Evolutionary conservation across 208 protist species (phyloP).

Genomic region (Leishmania tarentolae): DNA sequence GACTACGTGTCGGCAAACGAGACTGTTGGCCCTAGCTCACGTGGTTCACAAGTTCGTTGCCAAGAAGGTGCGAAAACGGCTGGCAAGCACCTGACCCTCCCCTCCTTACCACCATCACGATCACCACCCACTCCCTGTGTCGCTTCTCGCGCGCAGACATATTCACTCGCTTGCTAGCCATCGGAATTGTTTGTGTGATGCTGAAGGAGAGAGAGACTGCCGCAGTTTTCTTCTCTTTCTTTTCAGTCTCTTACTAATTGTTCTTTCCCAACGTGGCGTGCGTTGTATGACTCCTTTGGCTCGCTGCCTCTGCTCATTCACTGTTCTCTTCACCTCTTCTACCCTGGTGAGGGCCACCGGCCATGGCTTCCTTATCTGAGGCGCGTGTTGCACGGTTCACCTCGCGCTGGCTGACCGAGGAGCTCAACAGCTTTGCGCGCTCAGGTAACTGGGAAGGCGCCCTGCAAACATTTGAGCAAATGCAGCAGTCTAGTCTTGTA

Average conservation of each 20-base stretch:
- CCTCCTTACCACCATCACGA: background rate
- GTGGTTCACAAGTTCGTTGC: too few relatives aligned
- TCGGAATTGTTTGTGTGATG: background rate
- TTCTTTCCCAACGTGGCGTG: background rate
- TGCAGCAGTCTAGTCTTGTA: constrained; percentile 72
- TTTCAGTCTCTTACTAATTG: background rate
- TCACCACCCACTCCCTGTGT: background rate
- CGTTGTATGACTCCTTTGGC: background rate
- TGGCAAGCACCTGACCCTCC: background rate
- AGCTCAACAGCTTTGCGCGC: constrained; percentile 72
- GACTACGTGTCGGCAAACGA: background rate
- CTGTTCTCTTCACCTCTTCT: background rate
- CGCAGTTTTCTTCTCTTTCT: constrained; percentile 2
- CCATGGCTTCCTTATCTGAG: constrained; percentile 75
- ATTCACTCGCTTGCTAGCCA: background rate
- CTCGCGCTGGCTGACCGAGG: constrained; percentile 85
- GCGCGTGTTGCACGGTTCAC: constrained; percentile 69
- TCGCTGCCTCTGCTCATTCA: background rate
- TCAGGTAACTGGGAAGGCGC: constrained; percentile 84
- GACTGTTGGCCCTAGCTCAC: background rate
- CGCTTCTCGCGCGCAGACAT: background rate
- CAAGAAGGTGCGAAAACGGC: background rate
- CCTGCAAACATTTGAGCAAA: constrained; percentile 58
- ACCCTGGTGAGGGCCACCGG: too few relatives aligned
- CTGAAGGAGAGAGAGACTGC: background rate